phyloP scores from a whole-genome alignment of 2,329 filamentous ascomycete species.

The Huntiella moniliformis region DNA sequence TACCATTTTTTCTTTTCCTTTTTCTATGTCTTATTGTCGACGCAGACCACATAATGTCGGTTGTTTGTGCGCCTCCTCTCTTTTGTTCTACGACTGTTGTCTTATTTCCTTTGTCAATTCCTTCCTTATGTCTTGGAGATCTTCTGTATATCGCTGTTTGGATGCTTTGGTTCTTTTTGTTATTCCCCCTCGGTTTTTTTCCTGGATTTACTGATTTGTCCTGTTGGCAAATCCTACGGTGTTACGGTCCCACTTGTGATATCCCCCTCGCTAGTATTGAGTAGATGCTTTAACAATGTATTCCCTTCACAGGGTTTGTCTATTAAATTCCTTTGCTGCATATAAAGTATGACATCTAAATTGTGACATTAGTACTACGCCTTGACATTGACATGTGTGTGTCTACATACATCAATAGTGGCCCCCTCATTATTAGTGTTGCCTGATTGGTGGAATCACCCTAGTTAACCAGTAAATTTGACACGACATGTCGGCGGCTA shows the following conservation, averaged over 20 bases:
- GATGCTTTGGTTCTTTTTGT: not conserved
- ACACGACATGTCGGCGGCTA: too few relatives aligned
- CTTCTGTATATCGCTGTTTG: not conserved
- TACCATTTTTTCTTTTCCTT: not conserved
- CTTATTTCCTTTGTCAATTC: constrained; percentile 1
- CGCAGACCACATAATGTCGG: not conserved
- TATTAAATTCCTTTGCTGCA: not conserved
- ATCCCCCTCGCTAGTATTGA: not conserved
- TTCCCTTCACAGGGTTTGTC: not conserved
- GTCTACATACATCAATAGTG: too few relatives aligned
- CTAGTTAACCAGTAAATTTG: too few relatives aligned
- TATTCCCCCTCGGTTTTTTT: not conserved
- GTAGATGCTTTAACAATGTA: not conserved
- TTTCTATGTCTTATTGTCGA: not conserved
- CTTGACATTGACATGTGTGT: too few relatives aligned
- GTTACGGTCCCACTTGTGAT: too few relatives aligned
- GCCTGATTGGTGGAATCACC: too few relatives aligned
- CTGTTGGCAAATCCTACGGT: too few relatives aligned
- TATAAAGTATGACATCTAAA: not conserved
- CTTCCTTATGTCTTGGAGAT: not conserved
- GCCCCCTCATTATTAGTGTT: too few relatives aligned
- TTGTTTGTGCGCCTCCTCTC: not conserved
- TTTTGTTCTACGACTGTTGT: not conserved
- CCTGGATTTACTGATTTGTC: not conserved
- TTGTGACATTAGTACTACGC: not conserved